Evolutionary conservation across 1,284 basidiomycete species (phyloP), one percentile per base, ranked within the genome.

Genomic region (Leccinum colubrinum): DNA sequence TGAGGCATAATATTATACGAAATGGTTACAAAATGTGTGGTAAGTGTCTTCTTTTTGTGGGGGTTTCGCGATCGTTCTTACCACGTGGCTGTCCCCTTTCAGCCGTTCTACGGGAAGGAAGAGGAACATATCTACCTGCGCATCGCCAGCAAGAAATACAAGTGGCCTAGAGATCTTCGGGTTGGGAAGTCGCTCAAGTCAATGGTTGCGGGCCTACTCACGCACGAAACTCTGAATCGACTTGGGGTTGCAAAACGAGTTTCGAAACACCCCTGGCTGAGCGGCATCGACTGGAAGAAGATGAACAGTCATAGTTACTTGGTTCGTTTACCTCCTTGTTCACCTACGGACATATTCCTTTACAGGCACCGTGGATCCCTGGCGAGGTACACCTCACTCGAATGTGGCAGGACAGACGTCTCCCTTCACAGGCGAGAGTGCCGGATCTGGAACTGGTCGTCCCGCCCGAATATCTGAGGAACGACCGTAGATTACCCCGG

Each of bases 231-330:
- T 0, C 48, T 65, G 8, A 30, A 76, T 27, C 76, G 83, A 30
- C 69, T 83, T 6, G 84, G 83, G 17, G 68, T 69, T 60, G 68
- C 43, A 58, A 70, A n/a, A 67, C 69, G 39, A 59, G 71, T 82
- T 37, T 67, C 71, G 64, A 59, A 66, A 11, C 78, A 82, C 59
- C 68, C 73, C 2, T 81, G 79, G 78, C 63, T 83, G 41, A 64
- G 62, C 4, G 73, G 74, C 43, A 71, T 84, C 12, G 74, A 80
- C 57, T 83, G 81, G 82, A 67, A 67, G n/a, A 78, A 74, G 65
- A 76, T 84, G 71, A 61, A 72, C 2, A 64, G 67, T 2, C 76
- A 77, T 35, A 67, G 72, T 54, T 82, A 83, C 60, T 60, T 79
- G 35, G 83, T 83, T 66, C 56, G 82, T 74, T 41, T 55, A 51